phyloP scores from a whole-genome alignment of 78 protist genomes.

The Chrysochromulina parva region DNA sequence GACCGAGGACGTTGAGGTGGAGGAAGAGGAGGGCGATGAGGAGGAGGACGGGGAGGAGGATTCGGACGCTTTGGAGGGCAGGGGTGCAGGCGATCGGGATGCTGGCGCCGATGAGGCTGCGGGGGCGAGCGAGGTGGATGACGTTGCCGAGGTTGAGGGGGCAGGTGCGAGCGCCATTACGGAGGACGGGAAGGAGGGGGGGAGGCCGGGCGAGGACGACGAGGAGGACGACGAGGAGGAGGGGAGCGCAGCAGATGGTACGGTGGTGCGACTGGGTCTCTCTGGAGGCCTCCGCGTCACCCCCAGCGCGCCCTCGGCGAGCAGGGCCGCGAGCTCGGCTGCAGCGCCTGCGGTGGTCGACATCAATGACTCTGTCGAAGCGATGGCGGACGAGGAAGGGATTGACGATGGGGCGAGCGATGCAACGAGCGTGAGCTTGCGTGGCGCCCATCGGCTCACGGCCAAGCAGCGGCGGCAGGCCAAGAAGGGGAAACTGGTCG shows the following conservation, averaged over 20 bases:
- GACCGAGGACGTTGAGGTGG: neutral
- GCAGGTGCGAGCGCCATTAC: constrained; percentile 23
- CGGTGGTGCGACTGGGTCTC: neutral
- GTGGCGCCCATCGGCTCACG: neutral
- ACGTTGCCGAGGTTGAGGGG: neutral
- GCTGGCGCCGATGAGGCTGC: neutral
- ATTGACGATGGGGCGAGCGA: neutral
- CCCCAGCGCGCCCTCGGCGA: too few relatives aligned
- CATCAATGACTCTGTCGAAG: too few relatives aligned
- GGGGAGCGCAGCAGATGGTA: neutral
- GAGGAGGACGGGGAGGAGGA: neutral
- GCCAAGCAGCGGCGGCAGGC: neutral
- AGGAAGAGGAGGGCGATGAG: neutral
- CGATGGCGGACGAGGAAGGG: neutral
- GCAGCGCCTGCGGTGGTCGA: too few relatives aligned
- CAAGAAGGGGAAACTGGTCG: neutral
- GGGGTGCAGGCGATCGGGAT: neutral
- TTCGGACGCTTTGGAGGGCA: neutral
- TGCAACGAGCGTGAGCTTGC: neutral
- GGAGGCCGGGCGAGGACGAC: neutral
- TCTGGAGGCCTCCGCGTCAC: neutral
- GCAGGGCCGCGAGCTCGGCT: too few relatives aligned
- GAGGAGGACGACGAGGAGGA: neutral
- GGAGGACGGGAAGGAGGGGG: constrained; percentile 6
- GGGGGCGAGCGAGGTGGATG: neutral